Evolutionary conservation across 192 early-diverging fungal genomes (phyloP).

Genomic region (Paraglomus occultum): DNA sequence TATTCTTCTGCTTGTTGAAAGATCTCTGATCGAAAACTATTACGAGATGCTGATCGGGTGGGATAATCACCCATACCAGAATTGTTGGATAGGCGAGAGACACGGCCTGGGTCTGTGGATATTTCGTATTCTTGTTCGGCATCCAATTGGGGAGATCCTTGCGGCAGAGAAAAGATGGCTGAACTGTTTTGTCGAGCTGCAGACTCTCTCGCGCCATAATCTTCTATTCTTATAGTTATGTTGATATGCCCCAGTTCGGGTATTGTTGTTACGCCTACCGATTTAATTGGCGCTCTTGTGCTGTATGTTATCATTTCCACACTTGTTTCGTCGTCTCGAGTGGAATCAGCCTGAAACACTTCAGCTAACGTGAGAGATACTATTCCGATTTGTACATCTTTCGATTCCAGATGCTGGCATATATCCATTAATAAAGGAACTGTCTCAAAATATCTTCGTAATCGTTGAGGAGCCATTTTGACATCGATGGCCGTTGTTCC

Average conservation of each 20-base stretch:
- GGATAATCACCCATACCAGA: too few species aligned
- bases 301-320: constrained; percentile 22
- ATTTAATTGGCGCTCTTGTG: constrained; percentile 25
- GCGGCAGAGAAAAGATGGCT: too few species aligned
- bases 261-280: constrained; percentile 3
- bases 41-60: too few species aligned
- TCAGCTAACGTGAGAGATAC: constrained; percentile 20
- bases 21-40: constrained; percentile 21
- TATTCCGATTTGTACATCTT: constrained; percentile 22
- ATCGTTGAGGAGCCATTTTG: constrained; percentile 22
- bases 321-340: constrained; percentile 21
- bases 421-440: constrained; percentile 29
- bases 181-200: too few species aligned
- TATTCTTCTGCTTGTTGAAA: constrained; percentile 29
- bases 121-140: too few species aligned
- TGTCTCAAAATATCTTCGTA: constrained; percentile 25
- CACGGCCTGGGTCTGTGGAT: too few species aligned
- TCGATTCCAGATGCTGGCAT: constrained; percentile 16
- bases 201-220: constrained; percentile 14
- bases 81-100: too few species aligned
- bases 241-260: constrained; percentile 26
- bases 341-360: constrained; percentile 16
- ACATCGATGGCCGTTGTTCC: constrained; percentile 25
- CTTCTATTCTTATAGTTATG: constrained; percentile 23
- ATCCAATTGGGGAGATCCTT: too few species aligned